Evolutionary conservation across 2,329 filamentous ascomycete species (phyloP), one percentile per base, ranked within the genome.

Genomic region (Scopulariopsis brevicaulis): DNA sequence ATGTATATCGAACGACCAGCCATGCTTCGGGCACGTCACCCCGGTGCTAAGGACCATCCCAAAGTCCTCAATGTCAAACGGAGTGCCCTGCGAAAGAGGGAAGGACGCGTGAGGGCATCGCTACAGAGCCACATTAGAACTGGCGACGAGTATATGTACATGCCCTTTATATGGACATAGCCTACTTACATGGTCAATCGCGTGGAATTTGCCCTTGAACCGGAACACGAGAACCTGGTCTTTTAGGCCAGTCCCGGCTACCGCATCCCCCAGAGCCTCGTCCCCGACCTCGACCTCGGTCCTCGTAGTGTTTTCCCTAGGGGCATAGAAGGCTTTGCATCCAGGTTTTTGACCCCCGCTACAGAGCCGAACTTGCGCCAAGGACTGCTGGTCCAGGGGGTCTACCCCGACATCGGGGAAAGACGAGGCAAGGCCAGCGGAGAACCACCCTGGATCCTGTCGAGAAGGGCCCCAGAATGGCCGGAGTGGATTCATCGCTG

Each of bases 61-160:
- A 65, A 88, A 89, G 60, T 89, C 86, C 63, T 89, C 86, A 63
- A 89, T 88, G 57, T 89, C 86, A 59, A 87, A 88, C 0, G 84
- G 74, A 0, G 70, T 78, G 0, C 82, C 84, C 51, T 80, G 76
- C 0, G 84, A 86, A 1, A 89, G 74, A 0, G 86, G 85, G 59
- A 80, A 89, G 0, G 84, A 79, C 1, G 80, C 82, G 63, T 89
- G 86, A 1, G 86, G 86, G 59, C 86, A 89, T 74, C 77, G 74
- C 83, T 86, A 60, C 10, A 8, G 8, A 32, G 46, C 6, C 18
- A 50, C 5, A 20, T 50, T 50, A 50, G 46, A 10, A 50, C 20
- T 3, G 6, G 22, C 10, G 20, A 24, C 46, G 46, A 6, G 46
- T 50, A 22, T 11, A 7, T 22, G 20, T 48, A 8, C 20, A 24